Conservation (phyloP, 495 filamentous ascomycete genomes). For the Hypoxylon trugodes region DNA sequence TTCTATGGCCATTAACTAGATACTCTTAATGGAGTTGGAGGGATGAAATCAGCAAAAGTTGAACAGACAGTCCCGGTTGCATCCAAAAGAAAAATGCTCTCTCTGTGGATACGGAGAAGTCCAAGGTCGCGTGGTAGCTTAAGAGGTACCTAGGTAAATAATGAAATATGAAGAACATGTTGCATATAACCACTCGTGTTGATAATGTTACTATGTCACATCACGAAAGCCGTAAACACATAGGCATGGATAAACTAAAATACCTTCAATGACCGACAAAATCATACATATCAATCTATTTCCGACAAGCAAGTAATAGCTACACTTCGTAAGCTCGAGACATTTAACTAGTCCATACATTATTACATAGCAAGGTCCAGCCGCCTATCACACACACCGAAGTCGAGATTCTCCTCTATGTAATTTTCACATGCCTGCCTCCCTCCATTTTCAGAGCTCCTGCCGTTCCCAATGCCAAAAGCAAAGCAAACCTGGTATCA, state of each 20-base stretch:
- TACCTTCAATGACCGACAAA: too few relatives aligned
- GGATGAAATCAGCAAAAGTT: conserved; percentile 22
- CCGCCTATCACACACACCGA: background rate
- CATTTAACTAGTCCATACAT: background rate
- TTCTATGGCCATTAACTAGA: conserved; percentile 8
- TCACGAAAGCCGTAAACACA: too few relatives aligned
- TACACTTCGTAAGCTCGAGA: background rate
- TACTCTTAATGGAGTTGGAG: conserved; percentile 25
- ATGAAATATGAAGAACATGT: too few relatives aligned
- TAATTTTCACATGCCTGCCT: background rate
- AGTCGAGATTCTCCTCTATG: background rate
- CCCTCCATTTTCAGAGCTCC: background rate
- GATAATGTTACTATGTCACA: too few relatives aligned
- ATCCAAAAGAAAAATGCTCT: conserved; percentile 22
- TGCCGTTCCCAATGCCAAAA: conserved; percentile 23
- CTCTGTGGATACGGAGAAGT: conserved; percentile 5
- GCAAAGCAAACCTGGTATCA: conserved; percentile 42
- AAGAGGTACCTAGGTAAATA: too few relatives aligned
- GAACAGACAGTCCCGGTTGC: conserved; percentile 2
- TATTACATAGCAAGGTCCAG: background rate
- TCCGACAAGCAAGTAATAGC: background rate
- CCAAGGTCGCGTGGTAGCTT: too few relatives aligned
- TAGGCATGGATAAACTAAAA: too few relatives aligned
- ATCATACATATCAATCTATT: background rate
- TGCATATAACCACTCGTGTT: too few relatives aligned